Percentiles rank a stretch among this genome's conserved stretches.
Conservation (phyloP, 352 stramenopile species). For the Pythium volutum region DNA sequence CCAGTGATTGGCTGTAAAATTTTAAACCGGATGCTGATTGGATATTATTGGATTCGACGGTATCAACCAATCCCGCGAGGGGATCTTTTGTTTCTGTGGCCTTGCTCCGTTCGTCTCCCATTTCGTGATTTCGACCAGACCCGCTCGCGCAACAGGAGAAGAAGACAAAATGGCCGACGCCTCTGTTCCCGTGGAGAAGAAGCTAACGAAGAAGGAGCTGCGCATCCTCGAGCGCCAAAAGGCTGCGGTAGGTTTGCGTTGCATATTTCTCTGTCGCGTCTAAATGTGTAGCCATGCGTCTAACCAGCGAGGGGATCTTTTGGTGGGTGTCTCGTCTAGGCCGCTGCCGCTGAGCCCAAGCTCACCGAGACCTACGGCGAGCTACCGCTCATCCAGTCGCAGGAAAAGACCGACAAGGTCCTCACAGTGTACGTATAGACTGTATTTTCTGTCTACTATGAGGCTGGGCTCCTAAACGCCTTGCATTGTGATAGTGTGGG, state of each 20-base stretch:
- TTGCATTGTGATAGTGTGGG: slow-evolving; percentile 30
- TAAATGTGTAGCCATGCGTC: slow-evolving; percentile 45
- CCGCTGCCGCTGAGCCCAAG: slow-evolving; percentile 55
- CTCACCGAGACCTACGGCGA: slow-evolving; percentile 88
- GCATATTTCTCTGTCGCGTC: slow-evolving; percentile 27
- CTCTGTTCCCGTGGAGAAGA: slow-evolving; percentile 64
- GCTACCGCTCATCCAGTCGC: slow-evolving; percentile 88
- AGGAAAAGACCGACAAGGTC: slow-evolving; percentile 74
- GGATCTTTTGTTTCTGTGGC: slow-evolving; percentile 30
- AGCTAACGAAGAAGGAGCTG: slow-evolving; percentile 89
- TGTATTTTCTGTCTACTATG: slow-evolving; percentile 24
- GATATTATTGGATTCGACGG: background rate
- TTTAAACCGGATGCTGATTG: slow-evolving; percentile 6
- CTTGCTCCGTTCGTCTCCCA: slow-evolving; percentile 9
- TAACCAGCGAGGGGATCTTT: slow-evolving; percentile 4
- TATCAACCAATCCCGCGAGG: slow-evolving; percentile 26
- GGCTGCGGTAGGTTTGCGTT: slow-evolving; percentile 37
- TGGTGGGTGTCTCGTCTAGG: slow-evolving; percentile 14
- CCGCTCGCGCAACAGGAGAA: background rate
- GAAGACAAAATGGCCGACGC: slow-evolving; percentile 29
- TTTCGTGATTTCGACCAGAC: slow-evolving; percentile 14
- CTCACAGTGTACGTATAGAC: slow-evolving; percentile 50
- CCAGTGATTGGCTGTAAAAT: slow-evolving; percentile 11
- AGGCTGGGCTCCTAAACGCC: background rate
- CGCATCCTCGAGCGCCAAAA: slow-evolving; percentile 87